These are phyloP conservation scores for Syncephalastrum racemosum DNA, from an alignment of 371 early-diverging fungal genomes.

Conservation along the genomic window DNA sequence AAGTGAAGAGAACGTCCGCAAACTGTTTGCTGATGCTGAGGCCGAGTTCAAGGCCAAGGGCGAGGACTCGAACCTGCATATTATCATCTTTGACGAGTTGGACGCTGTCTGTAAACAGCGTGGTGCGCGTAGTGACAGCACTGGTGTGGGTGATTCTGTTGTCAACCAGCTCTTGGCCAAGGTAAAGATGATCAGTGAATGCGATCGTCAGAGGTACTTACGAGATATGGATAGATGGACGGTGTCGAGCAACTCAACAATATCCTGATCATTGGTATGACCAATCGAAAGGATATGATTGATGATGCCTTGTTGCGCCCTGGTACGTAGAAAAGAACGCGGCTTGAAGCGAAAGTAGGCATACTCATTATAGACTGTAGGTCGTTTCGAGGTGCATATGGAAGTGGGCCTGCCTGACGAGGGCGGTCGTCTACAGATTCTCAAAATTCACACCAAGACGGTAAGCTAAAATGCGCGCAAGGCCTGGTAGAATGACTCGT, in stretches of 20 bases:
- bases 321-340: constrained; percentile 36
- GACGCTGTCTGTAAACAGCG: constrained; percentile 99
- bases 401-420: constrained; percentile 96
- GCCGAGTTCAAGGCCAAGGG: constrained; percentile 94
- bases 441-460: constrained; percentile 91
- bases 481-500: no score
- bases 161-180: constrained; percentile 99
- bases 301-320: constrained; percentile 98
- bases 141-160: constrained; percentile 98
- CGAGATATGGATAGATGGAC: constrained; percentile 76
- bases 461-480: constrained; percentile 26
- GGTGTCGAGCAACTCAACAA: constrained; percentile 98
- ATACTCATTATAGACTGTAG: constrained; percentile 15
- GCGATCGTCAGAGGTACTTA: background rate
- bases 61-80: constrained; percentile 94
- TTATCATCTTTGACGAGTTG: constrained; percentile 99
- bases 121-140: constrained; percentile 90
- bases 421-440: constrained; percentile 87
- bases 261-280: constrained; percentile 98
- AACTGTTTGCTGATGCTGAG: constrained; percentile 98
- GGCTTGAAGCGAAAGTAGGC: background rate
- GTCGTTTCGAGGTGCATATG: constrained; percentile 97
- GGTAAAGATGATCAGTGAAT: constrained; percentile 39
- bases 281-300: constrained; percentile 98
- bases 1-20: constrained; percentile 98